phyloP scores from a whole-genome alignment of 352 stramenopile genomes.

The Pythium volutum region DNA sequence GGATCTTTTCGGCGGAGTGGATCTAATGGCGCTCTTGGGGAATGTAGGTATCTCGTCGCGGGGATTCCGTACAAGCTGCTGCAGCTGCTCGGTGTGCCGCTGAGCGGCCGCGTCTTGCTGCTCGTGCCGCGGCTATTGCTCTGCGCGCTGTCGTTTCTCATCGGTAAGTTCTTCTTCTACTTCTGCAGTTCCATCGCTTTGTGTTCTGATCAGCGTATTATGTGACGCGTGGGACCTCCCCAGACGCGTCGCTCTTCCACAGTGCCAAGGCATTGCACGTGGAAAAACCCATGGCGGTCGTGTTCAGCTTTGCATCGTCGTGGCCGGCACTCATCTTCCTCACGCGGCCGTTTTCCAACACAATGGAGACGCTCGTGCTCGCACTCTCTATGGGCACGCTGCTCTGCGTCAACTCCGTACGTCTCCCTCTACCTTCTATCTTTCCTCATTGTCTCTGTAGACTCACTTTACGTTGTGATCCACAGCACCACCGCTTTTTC shows the following conservation, averaged over 20 bases:
- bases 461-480: not conserved
- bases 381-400: slow-evolving; percentile 51
- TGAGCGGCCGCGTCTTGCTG: slow-evolving; percentile 46
- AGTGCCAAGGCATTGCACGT: slow-evolving; percentile 32
- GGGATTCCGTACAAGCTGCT: slow-evolving; percentile 51
- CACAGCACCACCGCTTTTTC: slow-evolving; percentile 39
- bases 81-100: slow-evolving; percentile 32
- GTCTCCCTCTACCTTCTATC: not conserved
- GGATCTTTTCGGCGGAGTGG: no score
- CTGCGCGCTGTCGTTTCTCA: slow-evolving; percentile 52
- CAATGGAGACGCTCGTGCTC: slow-evolving; percentile 64
- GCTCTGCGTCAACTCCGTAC: slow-evolving; percentile 43
- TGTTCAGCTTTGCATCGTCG: slow-evolving; percentile 62
- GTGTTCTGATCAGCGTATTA: not conserved
- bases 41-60: slow-evolving; percentile 40
- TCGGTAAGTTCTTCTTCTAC: slow-evolving; percentile 33
- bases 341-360: slow-evolving; percentile 80
- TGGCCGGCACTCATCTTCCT: slow-evolving; percentile 70
- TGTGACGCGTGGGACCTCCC: not conserved
- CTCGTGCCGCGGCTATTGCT: slow-evolving; percentile 56
- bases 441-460: not conserved
- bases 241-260: slow-evolving; percentile 45
- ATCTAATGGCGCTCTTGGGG: not conserved
- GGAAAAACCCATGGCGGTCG: slow-evolving; percentile 18
- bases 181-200: no score